These are phyloP conservation scores for Gardenia jasminoides DNA, from an alignment of 257 asterid genomes.

Conservation along the genomic window DNA sequence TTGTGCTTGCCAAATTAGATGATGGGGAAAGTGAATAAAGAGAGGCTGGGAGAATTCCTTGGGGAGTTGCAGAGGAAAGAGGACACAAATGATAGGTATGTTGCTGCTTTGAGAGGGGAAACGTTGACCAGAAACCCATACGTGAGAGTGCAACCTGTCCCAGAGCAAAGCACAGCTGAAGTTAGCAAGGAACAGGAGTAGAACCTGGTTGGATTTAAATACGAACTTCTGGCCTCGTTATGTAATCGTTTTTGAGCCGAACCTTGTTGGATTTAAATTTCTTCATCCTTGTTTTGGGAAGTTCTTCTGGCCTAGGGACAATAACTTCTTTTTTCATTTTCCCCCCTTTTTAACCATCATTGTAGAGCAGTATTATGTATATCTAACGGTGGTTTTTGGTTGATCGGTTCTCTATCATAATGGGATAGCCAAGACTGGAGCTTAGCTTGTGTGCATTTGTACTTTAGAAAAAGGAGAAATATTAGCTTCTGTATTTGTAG, in stretches of 20 bases:
- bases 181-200: constrained; percentile 40
- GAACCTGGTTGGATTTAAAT: too few species aligned
- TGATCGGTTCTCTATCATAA: neutral
- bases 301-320: too few species aligned
- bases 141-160: constrained; percentile 74
- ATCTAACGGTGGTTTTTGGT: neutral
- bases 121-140: constrained; percentile 87
- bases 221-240: too few species aligned
- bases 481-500: neutral
- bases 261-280: too few species aligned
- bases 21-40: constrained; percentile 92
- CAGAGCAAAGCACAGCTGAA: constrained; percentile 37
- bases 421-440: neutral
- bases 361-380: too few species aligned
- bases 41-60: constrained; percentile 81
- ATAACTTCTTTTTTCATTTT: too few species aligned
- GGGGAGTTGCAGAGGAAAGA: constrained; percentile 87
- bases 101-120: constrained; percentile 90
- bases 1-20: constrained; percentile 39
- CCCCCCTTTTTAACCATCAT: neutral
- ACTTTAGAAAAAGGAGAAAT: neutral
- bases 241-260: too few species aligned
- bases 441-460: neutral
- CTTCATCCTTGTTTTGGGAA: too few species aligned
- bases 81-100: constrained; percentile 85